phyloP scores from a whole-genome alignment of 129 eudicot genomes.

The Chrysanthemum seticuspe region DNA sequence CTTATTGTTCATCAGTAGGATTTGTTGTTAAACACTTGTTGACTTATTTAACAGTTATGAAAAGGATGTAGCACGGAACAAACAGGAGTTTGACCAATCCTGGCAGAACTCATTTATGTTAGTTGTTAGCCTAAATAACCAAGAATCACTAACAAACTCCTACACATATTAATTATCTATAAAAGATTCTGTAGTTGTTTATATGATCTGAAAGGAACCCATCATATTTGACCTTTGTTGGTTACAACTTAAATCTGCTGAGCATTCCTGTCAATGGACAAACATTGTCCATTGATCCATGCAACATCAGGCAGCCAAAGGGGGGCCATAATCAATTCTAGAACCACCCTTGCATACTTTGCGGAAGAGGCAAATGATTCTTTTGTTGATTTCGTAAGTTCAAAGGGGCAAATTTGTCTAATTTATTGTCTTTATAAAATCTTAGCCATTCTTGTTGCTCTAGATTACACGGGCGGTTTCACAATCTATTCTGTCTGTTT shows the following conservation, averaged over 20 bases:
- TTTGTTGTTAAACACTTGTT: background rate
- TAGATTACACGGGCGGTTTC: conserved; percentile 68
- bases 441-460: conserved; percentile 17
- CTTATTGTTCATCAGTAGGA: background rate
- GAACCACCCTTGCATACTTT: conserved; percentile 94
- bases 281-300: conserved; percentile 58
- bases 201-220: no score
- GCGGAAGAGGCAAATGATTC: conserved; percentile 89
- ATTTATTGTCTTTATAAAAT: conserved; percentile 6
- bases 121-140: background rate
- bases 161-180: no score
- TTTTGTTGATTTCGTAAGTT: conserved; percentile 72
- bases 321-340: conserved; percentile 94
- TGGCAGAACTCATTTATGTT: conserved; percentile 41
- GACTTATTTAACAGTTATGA: no score
- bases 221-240: no score
- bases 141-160: no score
- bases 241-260: conserved; percentile 55
- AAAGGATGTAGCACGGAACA: conserved; percentile 41
- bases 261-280: conserved; percentile 83
- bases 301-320: conserved; percentile 70
- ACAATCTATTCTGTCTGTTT: conserved; percentile 58
- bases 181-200: no score
- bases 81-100: conserved; percentile 80
- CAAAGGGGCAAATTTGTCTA: conserved; percentile 4